phyloP scores from a whole-genome alignment of 306 rosid genomes.

The barrel medic (Medicago truncatula) region MtrunA17r5.0-ANR NC_053043.1:10474501-10475000 shows the following conservation, averaged over 20 bases:
- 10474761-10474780: constrained; percentile 41
- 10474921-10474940: constrained; percentile 24
- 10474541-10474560: constrained; percentile 34
- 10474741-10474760: constrained; percentile 16
- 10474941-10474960: constrained; percentile 39
- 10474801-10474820: constrained; percentile 96
- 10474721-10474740: neutral
- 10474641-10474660: constrained; percentile 30
- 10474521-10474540: constrained; percentile 33
- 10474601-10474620: constrained; percentile 53
- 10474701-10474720: constrained; percentile 6
- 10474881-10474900: constrained; percentile 38
- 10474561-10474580: constrained; percentile 99
- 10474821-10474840: constrained; percentile 79
- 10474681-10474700: constrained; percentile 4
- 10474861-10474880: constrained; percentile 90
- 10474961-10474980: constrained; percentile 98
- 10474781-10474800: constrained; percentile 99
- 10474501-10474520: constrained; percentile 18
- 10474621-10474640: constrained; percentile 46
- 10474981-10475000: constrained; percentile 71
- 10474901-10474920: constrained; percentile 39
- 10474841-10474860: constrained; percentile 70
- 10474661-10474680: constrained; percentile 8
- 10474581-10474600: constrained; percentile 98